Evolutionary conservation across 441 rosid genomes (phyloP).

Genomic region (Biscutella laevigata): DNA sequence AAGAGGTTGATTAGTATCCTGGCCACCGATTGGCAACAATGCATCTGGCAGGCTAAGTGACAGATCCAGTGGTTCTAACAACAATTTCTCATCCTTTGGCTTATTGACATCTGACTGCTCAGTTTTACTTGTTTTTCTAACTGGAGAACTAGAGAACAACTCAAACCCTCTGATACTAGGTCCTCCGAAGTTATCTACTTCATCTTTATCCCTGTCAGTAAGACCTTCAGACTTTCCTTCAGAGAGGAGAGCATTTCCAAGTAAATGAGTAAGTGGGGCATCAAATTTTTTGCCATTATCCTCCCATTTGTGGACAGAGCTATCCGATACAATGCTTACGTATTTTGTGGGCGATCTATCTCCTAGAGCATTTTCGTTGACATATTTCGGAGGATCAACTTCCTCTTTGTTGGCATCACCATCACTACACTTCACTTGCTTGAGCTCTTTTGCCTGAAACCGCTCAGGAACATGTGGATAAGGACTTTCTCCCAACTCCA

Average conservation of each 20-base stretch:
- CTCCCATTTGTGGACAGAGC: constrained; percentile 31
- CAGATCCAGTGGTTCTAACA: constrained; percentile 77
- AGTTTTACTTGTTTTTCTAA: constrained; percentile 40
- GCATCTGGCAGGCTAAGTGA: constrained; percentile 92
- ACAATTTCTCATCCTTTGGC: constrained; percentile 54
- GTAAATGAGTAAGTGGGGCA: constrained; percentile 24
- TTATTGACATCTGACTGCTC: constrained; percentile 37
- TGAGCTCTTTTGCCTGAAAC: constrained; percentile 29
- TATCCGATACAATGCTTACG: constrained; percentile 26
- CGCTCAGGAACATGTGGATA: constrained; percentile 1
- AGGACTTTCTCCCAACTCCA: constrained; percentile 26
- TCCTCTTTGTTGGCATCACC: constrained; percentile 36
- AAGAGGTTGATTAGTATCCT: constrained; percentile 39
- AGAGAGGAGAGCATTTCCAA: constrained; percentile 34
- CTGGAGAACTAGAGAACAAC: constrained; percentile 68
- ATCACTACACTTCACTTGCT: constrained; percentile 33
- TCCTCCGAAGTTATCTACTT: constrained; percentile 63
- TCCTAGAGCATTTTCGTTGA: constrained; percentile 29
- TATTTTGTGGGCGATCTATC: constrained; percentile 24
- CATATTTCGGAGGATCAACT: constrained; percentile 28
- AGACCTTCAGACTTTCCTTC: constrained; percentile 40
- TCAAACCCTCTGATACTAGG: constrained; percentile 84
- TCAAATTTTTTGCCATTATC: constrained; percentile 70
- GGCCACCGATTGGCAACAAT: constrained; percentile 68
- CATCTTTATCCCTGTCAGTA: constrained; percentile 30